Base-by-base conservation (phyloP, 129 eudicot genomes). In the Deinandra increscens region DNA sequence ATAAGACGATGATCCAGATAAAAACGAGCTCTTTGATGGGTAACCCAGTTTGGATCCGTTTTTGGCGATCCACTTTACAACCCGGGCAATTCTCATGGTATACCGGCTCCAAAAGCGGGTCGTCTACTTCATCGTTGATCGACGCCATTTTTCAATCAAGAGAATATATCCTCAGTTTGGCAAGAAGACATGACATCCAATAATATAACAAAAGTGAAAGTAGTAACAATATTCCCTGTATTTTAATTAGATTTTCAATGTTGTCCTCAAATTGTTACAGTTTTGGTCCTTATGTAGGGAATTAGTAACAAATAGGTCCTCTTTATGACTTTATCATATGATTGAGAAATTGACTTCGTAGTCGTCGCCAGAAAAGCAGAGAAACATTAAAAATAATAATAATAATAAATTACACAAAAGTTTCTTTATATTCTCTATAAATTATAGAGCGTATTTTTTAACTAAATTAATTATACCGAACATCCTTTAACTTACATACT, bases 81-180 rank as follows among this genome's bases (percentile, higher is more conserved):
- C 83, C 83, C 0, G 83, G 83, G 26, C 83, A 80, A 11, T 80
- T 80, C 19, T 80, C 80, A 4, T 80, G 60, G 63, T 79, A 79
- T 36, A 45, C 74, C 0, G 41, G 64, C 58, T 76, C 80, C 81
- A 77, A 60, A 61, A 77, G 76, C 71, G 14, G 29, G 6, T 22
- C n/a, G 29, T 59, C 26, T 49, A 75, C 20, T 14, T 58, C 80
- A 3, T 12, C 15, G 11, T 60, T 50, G 19, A 9, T 61, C 39
- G n/a, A n/a, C n/a, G 58, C 42, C 76, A 77, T 77, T 55, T 12
- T 43, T 42, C 13, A 26, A 26, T 3, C 1, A 26, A 26, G 31
- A 26, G 60, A 42, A 53, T 6, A n/a, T n/a, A n/a, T n/a, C n/a
- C 42, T 42, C 37, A 64, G 15, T 64, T 66, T 43, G 48, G 19